A percentile compares a stretch with the other conserved stretches of the same genome.
Evolutionary conservation across 2,329 filamentous ascomycete genomes (phyloP).

Genomic region (Aureobasidium sp.): DNA sequence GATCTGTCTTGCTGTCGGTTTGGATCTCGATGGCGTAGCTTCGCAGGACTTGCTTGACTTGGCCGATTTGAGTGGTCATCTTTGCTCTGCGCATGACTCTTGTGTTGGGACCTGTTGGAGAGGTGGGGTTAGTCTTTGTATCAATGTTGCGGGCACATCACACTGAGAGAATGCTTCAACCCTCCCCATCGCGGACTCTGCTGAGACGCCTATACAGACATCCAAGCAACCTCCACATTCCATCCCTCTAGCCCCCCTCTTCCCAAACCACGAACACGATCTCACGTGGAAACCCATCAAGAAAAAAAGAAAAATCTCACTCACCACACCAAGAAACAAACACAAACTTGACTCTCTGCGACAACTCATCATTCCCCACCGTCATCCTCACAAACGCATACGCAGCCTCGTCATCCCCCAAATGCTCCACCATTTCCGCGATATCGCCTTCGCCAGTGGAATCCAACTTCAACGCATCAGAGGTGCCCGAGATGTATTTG

Average conservation of each 20-base stretch:
- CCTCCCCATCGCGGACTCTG: not conserved
- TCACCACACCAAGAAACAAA: slow-evolving; percentile 10
- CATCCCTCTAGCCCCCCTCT: not conserved
- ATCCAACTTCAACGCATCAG: slow-evolving; percentile 8
- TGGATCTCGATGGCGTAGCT: slow-evolving; percentile 12
- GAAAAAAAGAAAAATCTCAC: not conserved
- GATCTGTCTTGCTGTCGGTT: slow-evolving; percentile 9
- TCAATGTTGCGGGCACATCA: not conserved
- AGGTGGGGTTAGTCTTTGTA: not conserved
- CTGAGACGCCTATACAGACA: not conserved
- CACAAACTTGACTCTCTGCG: slow-evolving; percentile 3
- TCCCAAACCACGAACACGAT: too few relatives aligned
- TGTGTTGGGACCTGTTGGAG: slow-evolving; percentile 2
- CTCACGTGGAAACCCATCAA: not conserved
- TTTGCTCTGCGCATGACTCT: slow-evolving; percentile 10
- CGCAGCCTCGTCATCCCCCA: slow-evolving; percentile 7
- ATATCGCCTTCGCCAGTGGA: not conserved
- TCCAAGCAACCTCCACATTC: not conserved
- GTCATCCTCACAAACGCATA: slow-evolving; percentile 9
- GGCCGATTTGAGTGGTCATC: slow-evolving; percentile 8
- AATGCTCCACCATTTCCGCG: not conserved
- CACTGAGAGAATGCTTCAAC: not conserved
- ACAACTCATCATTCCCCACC: slow-evolving; percentile 6
- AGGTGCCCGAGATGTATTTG: slow-evolving; percentile 8
- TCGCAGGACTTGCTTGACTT: slow-evolving; percentile 9